Evolutionary conservation across 306 rosid species (phyloP).

Genomic region (Casuarina equisetifolia): DNA sequence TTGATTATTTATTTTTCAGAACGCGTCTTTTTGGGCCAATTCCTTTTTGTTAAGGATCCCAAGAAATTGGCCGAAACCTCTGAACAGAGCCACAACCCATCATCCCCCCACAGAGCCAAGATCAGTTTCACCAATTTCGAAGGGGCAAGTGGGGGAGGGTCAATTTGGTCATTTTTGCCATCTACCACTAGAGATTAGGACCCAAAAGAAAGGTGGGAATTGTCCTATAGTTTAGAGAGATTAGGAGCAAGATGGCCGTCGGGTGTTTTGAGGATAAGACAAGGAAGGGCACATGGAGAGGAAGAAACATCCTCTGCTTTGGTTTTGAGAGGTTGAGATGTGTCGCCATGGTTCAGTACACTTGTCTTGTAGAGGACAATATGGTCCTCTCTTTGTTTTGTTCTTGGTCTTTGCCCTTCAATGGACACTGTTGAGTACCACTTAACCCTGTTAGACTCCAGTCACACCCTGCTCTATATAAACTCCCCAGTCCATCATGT

Average conservation of each 20-base stretch:
- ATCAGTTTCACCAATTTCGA: slow-evolving; percentile 21
- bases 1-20: neutral
- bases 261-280: slow-evolving; percentile 57
- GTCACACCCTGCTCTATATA: neutral
- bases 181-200: neutral
- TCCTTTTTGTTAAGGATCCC: neutral
- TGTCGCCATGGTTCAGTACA: slow-evolving; percentile 20
- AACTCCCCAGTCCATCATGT: slow-evolving; percentile 17
- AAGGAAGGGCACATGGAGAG: slow-evolving; percentile 69
- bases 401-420: slow-evolving; percentile 47
- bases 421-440: slow-evolving; percentile 12
- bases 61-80: no score
- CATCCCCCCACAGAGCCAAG: neutral
- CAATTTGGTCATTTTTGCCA: neutral
- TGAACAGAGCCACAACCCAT: no score
- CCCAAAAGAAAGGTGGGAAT: slow-evolving; percentile 28
- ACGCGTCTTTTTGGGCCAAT: neutral
- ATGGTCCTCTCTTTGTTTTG: slow-evolving; percentile 40
- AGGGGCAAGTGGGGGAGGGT: slow-evolving; percentile 44
- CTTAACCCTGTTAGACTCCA: slow-evolving; percentile 8
- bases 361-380: slow-evolving; percentile 45
- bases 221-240: slow-evolving; percentile 47
- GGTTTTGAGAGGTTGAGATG: slow-evolving; percentile 40
- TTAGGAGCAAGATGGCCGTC: slow-evolving; percentile 29
- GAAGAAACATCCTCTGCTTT: slow-evolving; percentile 27